Evolutionary conservation across 1,284 basidiomycete genomes (phyloP).

Genomic region (Moesziomyces parantarcticus): DNA sequence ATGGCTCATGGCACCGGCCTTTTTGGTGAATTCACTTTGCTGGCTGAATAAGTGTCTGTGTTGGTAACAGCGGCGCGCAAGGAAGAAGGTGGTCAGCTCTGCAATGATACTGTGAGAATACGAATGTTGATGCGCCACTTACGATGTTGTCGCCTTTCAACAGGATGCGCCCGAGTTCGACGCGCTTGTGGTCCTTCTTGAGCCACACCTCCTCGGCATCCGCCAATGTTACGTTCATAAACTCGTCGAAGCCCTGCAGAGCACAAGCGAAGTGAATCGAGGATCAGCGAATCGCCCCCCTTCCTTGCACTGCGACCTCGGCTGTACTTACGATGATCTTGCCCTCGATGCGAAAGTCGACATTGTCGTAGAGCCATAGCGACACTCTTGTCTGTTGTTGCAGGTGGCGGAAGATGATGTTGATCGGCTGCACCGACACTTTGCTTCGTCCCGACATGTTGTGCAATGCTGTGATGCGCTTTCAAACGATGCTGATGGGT

Average conservation of each 20-base stretch:
- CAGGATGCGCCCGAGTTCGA: constrained; percentile 59
- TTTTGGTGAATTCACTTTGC: constrained; percentile 28
- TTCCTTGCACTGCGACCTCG: too few species aligned
- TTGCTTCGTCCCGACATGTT: constrained; percentile 52
- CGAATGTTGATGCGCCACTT: constrained; percentile 13
- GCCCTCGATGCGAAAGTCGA: constrained; percentile 95
- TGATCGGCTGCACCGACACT: constrained; percentile 70
- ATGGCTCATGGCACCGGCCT: too few species aligned
- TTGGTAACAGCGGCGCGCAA: not conserved
- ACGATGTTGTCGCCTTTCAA: constrained; percentile 65
- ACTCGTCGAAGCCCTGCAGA: constrained; percentile 91
- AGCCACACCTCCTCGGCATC: constrained; percentile 89
- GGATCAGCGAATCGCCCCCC: not conserved
- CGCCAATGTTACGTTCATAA: constrained; percentile 99
- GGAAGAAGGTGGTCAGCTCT: not conserved
- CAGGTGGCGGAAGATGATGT: constrained; percentile 98
- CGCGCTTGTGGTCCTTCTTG: constrained; percentile 56
- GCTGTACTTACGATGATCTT: constrained; percentile 76
- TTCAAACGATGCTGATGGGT: not conserved
- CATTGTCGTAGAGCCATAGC: constrained; percentile 97
- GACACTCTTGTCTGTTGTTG: constrained; percentile 89
- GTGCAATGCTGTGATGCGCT: not conserved
- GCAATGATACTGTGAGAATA: constrained; percentile 4
- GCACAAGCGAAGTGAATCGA: not conserved
- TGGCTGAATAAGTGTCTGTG: constrained; percentile 61